Conservation (phyloP, 202 grass and related monocot genomes). For the Schoenoplectus tabernaemontani region DNA sequence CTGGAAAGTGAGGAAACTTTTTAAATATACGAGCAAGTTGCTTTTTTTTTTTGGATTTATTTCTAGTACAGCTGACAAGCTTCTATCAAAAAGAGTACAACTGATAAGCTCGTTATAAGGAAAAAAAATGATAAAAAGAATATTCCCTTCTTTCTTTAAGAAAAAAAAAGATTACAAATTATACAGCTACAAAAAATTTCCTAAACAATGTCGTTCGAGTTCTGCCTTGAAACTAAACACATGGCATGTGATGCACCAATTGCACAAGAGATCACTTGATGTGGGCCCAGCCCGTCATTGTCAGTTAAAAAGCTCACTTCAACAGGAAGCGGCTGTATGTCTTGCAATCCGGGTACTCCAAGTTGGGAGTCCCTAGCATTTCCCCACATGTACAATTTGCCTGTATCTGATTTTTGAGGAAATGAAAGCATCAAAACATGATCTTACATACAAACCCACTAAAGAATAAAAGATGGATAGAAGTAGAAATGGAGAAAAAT, state of each 20-base stretch:
- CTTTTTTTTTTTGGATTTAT: conserved; percentile 4
- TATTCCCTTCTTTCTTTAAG: no score
- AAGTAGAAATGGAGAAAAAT: not conserved
- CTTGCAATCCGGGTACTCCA: conserved; percentile 61
- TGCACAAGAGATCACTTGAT: conserved; percentile 58
- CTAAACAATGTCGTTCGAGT: not conserved
- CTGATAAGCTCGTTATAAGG: not conserved
- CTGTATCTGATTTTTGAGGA: conserved; percentile 44
- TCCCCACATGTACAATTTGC: conserved; percentile 89
- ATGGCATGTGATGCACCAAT: conserved; percentile 88
- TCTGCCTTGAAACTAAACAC: conserved; percentile 67
- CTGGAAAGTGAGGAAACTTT: not conserved
- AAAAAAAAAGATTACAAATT: not conserved
- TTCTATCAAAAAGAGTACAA: not conserved
- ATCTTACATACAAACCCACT: not conserved
- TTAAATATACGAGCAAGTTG: not conserved
- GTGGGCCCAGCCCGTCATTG: conserved; percentile 32
- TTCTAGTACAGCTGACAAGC: not conserved
- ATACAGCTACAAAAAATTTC: not conserved
- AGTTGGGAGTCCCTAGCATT: conserved; percentile 94
- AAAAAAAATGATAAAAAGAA: no score
- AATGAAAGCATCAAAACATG: conserved; percentile 16
- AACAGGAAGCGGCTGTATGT: conserved; percentile 55
- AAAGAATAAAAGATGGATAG: not conserved
- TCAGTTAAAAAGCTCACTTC: conserved; percentile 84